These are phyloP conservation scores for Populus tomentosa DNA, from an alignment of 441 rosid genomes.

Conservation along the genomic window DNA sequence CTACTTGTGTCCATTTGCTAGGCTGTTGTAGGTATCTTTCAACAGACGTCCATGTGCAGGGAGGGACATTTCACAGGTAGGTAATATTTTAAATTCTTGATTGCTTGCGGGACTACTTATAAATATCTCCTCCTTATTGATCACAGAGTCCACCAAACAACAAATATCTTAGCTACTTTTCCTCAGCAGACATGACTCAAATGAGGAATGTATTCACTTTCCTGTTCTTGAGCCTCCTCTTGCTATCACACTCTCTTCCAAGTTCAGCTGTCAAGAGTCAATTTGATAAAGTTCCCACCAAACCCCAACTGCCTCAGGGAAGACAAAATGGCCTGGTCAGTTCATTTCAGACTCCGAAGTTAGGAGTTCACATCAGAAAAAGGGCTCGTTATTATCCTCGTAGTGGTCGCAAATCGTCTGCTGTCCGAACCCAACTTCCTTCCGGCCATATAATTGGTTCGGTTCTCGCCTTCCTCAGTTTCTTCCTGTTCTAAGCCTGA, in stretches of 20 bases:
- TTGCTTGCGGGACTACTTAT: neutral
- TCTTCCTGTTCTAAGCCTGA: conserved; percentile 16
- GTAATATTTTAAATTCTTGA: neutral
- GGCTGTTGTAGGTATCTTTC: no score
- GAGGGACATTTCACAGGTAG: no score
- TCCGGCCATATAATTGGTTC: conserved; percentile 13
- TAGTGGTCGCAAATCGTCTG: conserved; percentile 15
- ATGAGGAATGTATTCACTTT: neutral
- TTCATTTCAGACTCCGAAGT: neutral
- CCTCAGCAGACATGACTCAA: conserved; percentile 1
- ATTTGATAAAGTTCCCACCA: neutral
- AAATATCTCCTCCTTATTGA: neutral
- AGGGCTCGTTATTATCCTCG: conserved; percentile 4
- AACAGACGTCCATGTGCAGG: no score
- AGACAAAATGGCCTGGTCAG: neutral
- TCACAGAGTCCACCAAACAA: neutral
- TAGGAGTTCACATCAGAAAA: conserved; percentile 13
- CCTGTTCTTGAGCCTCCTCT: conserved; percentile 11
- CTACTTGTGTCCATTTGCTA: neutral
- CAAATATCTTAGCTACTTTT: neutral
- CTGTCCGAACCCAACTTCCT: conserved; percentile 4
- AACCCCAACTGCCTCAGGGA: neutral
- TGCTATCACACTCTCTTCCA: conserved; percentile 17
- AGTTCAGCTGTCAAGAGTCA: conserved; percentile 9
- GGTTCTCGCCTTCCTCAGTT: conserved; percentile 13